Conservation (phyloP, 352 stramenopile species). For the Phytophthora agathidicida region DNA sequence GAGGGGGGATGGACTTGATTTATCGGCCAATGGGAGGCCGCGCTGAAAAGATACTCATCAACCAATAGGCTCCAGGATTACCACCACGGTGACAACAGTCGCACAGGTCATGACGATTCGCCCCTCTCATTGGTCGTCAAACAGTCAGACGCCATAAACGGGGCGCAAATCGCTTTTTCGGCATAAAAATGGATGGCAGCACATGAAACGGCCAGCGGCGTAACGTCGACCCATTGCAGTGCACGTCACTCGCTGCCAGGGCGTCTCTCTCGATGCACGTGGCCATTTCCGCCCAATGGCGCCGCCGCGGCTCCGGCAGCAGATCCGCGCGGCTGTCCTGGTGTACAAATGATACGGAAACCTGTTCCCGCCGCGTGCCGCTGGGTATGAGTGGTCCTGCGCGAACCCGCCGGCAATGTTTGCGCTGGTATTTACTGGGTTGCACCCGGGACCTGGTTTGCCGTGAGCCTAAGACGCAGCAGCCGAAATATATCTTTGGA, state of each 20-base stretch:
- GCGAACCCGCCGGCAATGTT: neutral
- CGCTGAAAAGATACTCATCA: neutral
- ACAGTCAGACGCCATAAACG: neutral
- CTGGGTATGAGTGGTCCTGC: slow-evolving; percentile 18
- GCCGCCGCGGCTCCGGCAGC: slow-evolving; percentile 7
- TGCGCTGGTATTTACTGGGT: too few relatives aligned
- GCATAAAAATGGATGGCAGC: neutral
- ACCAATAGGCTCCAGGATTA: slow-evolving; percentile 24
- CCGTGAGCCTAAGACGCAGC: neutral
- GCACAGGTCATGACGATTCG: slow-evolving; percentile 20
- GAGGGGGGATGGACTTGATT: slow-evolving; percentile 14
- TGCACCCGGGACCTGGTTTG: slow-evolving; percentile 13
- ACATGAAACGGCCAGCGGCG: slow-evolving; percentile 5
- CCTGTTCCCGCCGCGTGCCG: slow-evolving; percentile 8
- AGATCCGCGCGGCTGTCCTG: slow-evolving; percentile 25
- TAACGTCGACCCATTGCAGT: slow-evolving; percentile 10
- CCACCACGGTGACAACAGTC: slow-evolving; percentile 29
- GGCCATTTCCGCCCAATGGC: slow-evolving; percentile 27
- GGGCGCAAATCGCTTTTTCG: neutral
- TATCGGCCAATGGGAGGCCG: slow-evolving; percentile 21
- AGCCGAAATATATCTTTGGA: slow-evolving; percentile 4
- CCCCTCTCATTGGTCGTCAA: slow-evolving; percentile 26
- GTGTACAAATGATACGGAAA: slow-evolving; percentile 24
- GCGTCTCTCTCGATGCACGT: slow-evolving; percentile 35
- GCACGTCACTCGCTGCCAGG: slow-evolving; percentile 23